Percentiles rank a stretch among this genome's conserved stretches.
Evolutionary conservation across 768 basidiomycete genomes (phyloP).

Genomic region (Solioccasus polychromus): DNA sequence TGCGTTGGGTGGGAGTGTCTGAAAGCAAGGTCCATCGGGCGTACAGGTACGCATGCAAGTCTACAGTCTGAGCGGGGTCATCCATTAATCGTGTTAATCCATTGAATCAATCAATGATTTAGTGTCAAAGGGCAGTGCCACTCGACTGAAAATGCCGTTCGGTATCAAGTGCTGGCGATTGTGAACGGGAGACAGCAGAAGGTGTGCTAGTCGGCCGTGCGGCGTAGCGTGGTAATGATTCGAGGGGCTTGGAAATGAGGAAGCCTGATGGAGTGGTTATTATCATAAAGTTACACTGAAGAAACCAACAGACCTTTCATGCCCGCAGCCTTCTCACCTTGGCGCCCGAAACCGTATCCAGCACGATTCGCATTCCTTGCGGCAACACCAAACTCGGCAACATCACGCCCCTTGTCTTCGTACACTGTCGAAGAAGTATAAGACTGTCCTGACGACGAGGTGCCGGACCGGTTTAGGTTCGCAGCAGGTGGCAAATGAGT

Average conservation of each 20-base stretch:
- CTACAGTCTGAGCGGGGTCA: constrained; percentile 11
- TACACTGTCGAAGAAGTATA: constrained; percentile 27
- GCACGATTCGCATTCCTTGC: constrained; percentile 34
- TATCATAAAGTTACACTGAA: constrained; percentile 1
- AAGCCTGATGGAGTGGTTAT: constrained; percentile 37
- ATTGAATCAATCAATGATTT: constrained; percentile 19
- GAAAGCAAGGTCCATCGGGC: constrained; percentile 14
- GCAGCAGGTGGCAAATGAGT: constrained; percentile 32
- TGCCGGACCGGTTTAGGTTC: constrained; percentile 23
- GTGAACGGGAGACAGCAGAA: constrained; percentile 19
- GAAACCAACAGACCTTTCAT: constrained; percentile 43
- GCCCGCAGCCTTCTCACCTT: constrained; percentile 71
- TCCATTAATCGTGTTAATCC: constrained; percentile 19
- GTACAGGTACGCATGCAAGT: constrained; percentile 11
- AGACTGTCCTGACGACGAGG: constrained; percentile 23
- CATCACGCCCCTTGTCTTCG: constrained; percentile 26
- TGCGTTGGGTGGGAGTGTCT: constrained; percentile 8
- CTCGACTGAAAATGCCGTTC: constrained; percentile 29
- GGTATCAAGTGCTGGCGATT: constrained; percentile 15
- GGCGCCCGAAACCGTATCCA: constrained; percentile 76
- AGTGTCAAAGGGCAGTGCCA: constrained; percentile 25
- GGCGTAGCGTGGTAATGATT: constrained; percentile 59
- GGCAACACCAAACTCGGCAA: constrained; percentile 22
- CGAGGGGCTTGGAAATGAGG: constrained; percentile 59
- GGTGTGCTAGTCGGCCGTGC: constrained; percentile 33